Percentiles rank a stretch among this genome's conserved stretches.
Evolutionary conservation across 176 grass and related monocot genomes (phyloP).

Genomic region (maize (Zea mays)): DNA sequence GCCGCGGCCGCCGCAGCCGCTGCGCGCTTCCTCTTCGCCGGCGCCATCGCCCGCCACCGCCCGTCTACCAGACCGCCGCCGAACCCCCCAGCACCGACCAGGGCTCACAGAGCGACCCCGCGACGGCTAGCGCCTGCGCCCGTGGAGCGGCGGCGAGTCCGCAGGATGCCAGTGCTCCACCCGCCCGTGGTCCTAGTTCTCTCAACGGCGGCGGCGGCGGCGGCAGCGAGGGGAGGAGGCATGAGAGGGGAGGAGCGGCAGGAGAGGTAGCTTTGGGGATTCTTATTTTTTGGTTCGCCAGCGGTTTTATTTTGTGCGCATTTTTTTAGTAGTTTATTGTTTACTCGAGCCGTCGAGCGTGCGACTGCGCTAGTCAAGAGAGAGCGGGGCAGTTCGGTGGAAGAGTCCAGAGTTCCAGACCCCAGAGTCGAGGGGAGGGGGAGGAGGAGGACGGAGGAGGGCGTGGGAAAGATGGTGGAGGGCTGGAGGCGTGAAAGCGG

Average conservation of each 20-base stretch:
- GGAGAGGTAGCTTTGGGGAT: conserved; percentile 12
- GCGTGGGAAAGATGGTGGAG: too few relatives aligned
- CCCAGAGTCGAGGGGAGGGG: too few relatives aligned
- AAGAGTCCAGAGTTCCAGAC: too few relatives aligned
- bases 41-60: conserved; percentile 51
- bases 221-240: conserved; percentile 11
- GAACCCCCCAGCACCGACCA: conserved; percentile 9
- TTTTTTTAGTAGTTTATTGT: conserved; percentile 11
- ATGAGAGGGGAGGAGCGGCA: conserved; percentile 13
- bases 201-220: conserved; percentile 8
- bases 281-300: neutral
- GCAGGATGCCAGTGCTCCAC: conserved; percentile 7
- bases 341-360: neutral
- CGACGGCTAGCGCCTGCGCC: conserved; percentile 12
- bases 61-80: neutral
- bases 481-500: too few relatives aligned
- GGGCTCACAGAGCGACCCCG: conserved; percentile 11
- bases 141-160: neutral
- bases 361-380: neutral
- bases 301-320: conserved; percentile 19
- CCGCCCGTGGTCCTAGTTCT: neutral
- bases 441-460: too few relatives aligned
- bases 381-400: too few relatives aligned
- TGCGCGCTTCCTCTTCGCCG: conserved; percentile 62
- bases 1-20: conserved; percentile 51